These are phyloP conservation scores for Croton laevigatus DNA, from an alignment of 441 rosid genomes.

Conservation along the genomic window DNA sequence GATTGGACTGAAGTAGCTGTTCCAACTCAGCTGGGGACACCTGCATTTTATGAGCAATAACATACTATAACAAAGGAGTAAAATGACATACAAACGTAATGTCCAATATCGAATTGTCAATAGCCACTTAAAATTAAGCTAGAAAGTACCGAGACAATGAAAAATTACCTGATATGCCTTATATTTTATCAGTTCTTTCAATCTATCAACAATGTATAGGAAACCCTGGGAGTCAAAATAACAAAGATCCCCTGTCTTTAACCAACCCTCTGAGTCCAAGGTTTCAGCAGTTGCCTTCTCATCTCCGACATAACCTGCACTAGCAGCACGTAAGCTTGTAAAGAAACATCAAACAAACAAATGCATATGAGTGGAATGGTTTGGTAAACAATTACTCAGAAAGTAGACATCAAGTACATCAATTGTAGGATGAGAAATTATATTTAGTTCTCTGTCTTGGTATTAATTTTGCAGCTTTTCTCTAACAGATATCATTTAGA, in stretches of 20 bases:
- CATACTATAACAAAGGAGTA: not conserved
- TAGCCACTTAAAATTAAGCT: not conserved
- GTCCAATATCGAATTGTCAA: not conserved
- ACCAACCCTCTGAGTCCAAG: constrained; percentile 81
- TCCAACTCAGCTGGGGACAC: constrained; percentile 95
- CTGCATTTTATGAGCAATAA: constrained; percentile 31
- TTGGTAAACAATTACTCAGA: not conserved
- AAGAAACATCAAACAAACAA: not conserved
- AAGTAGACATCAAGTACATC: not conserved
- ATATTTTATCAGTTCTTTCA: constrained; percentile 90
- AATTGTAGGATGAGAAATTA: not conserved
- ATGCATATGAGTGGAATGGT: not conserved
- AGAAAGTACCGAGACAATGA: not conserved
- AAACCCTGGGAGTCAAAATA: constrained; percentile 68
- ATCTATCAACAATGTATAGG: constrained; percentile 71
- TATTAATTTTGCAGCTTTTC: no score
- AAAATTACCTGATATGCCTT: constrained; percentile 78
- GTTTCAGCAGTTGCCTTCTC: constrained; percentile 87
- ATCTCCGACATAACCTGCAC: constrained; percentile 73
- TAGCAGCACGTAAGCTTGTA: constrained; percentile 1
- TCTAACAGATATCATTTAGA: not conserved
- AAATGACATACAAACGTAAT: not conserved
- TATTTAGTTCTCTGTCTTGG: no score
- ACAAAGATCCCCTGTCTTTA: constrained; percentile 91
- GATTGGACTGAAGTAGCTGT: constrained; percentile 68